Evolutionary conservation across 2,329 filamentous ascomycete species (phyloP).

Genomic region (Epichloe hybrida): DNA sequence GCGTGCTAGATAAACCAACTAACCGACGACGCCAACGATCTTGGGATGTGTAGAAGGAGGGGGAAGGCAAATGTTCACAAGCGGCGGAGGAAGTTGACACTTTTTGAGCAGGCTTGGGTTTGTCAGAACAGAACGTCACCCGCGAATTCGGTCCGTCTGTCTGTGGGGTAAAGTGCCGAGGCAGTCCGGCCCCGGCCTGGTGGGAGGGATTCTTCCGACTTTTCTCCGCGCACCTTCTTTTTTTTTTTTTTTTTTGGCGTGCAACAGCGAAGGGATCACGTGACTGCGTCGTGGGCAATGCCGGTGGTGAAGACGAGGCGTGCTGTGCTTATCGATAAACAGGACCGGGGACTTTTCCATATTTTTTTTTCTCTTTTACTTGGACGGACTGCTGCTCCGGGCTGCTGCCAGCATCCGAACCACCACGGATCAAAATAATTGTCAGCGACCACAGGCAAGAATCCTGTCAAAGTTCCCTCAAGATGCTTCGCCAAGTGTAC

Average conservation of each 20-base stretch:
- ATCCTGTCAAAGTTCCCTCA: conserved; percentile 8
- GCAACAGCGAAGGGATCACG: conserved; percentile 12
- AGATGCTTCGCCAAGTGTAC: conserved; percentile 38
- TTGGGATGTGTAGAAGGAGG: neutral
- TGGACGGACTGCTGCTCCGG: too few species aligned
- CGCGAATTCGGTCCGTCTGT: conserved; percentile 7
- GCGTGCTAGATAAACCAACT: neutral
- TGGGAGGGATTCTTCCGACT: too few species aligned
- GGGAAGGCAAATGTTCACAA: neutral
- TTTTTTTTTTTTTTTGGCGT: too few species aligned
- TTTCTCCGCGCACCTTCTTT: too few species aligned
- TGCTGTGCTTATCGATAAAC: conserved; percentile 21
- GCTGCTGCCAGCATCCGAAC: neutral
- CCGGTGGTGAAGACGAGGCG: neutral
- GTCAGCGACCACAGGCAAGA: neutral
- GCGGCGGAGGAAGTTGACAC: neutral
- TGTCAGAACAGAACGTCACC: conserved; percentile 6
- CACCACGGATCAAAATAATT: neutral
- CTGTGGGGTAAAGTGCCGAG: conserved; percentile 11
- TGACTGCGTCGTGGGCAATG: conserved; percentile 19
- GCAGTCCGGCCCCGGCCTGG: conserved; percentile 7
- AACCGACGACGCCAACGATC: neutral
- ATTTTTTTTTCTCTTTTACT: conserved; percentile 13
- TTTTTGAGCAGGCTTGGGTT: neutral
- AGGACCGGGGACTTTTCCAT: neutral